Percentiles rank a stretch among this genome's conserved stretches.
Conservation (phyloP, 169 alveolate species). For the Amoebophrya sp. region DNA sequence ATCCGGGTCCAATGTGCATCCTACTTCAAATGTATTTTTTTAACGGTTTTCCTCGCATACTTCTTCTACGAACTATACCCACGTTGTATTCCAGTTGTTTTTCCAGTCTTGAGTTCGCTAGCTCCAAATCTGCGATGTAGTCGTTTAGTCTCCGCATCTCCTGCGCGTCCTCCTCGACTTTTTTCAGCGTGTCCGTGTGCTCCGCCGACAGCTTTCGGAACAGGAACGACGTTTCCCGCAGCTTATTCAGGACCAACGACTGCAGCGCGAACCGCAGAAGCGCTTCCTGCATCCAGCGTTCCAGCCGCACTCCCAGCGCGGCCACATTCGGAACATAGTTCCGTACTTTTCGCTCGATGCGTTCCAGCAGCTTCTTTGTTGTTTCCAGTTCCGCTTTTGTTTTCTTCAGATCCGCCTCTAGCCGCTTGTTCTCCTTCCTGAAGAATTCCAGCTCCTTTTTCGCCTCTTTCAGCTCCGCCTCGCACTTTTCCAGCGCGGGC, state of each 20-base stretch:
- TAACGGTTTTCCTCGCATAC: too few relatives aligned
- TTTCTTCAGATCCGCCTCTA: neutral
- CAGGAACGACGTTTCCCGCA: neutral
- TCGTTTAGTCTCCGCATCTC: neutral
- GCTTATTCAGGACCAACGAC: neutral
- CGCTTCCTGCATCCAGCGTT: neutral
- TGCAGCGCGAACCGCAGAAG: neutral
- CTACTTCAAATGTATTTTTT: too few relatives aligned
- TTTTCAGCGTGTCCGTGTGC: neutral
- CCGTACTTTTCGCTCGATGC: neutral
- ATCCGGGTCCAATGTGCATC: too few relatives aligned
- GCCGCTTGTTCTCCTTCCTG: neutral
- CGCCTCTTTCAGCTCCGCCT: neutral
- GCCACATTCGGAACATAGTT: neutral
- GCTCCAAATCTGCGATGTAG: neutral
- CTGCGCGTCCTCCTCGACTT: neutral
- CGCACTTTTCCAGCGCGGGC: neutral
- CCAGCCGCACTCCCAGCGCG: neutral
- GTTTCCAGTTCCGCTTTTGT: neutral
- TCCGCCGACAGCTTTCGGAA: neutral
- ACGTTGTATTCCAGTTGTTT: neutral
- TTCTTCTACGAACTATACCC: neutral
- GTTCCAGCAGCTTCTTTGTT: neutral
- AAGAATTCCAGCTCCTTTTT: neutral
- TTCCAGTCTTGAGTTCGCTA: neutral